These are phyloP conservation scores for Backusella macrospora DNA, from an alignment of 192 early-diverging fungal species.

Conservation along the genomic window DNA sequence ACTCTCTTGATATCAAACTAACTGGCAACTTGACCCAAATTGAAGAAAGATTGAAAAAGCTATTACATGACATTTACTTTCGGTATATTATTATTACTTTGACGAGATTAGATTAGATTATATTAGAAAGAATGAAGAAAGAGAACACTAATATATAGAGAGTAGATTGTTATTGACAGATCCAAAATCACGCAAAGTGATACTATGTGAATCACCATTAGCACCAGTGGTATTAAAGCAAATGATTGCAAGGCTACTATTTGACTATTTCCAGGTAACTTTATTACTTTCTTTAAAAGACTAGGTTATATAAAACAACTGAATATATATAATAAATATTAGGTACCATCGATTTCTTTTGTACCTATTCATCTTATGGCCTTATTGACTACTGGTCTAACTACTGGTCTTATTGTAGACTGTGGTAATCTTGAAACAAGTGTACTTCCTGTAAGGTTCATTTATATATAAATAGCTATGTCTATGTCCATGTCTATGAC, in stretches of 20 bases:
- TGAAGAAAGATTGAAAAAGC: constrained; percentile 49
- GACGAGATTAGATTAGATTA: constrained; percentile 9
- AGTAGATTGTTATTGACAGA: constrained; percentile 74
- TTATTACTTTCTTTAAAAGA: not conserved
- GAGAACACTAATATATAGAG: constrained; percentile 8
- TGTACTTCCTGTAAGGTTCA: constrained; percentile 72
- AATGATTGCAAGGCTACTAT: constrained; percentile 70
- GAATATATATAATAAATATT: not conserved
- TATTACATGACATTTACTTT: constrained; percentile 56
- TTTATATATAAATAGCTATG: not conserved
- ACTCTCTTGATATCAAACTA: constrained; percentile 48
- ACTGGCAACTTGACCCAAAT: constrained; percentile 42
- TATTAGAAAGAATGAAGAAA: not conserved
- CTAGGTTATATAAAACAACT: constrained; percentile 9
- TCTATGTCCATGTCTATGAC: no score
- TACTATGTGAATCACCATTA: constrained; percentile 76
- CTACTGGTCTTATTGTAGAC: constrained; percentile 85
- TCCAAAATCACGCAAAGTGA: constrained; percentile 81
- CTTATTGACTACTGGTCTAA: constrained; percentile 73
- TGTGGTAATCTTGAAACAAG: constrained; percentile 78
- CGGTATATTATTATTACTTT: constrained; percentile 36
- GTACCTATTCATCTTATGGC: constrained; percentile 72
- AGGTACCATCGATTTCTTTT: constrained; percentile 81
- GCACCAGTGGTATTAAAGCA: constrained; percentile 69
- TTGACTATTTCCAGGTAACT: constrained; percentile 70